Conservation (phyloP, 352 stramenopile genomes). For the Globisporangium iwayamae region DNA sequence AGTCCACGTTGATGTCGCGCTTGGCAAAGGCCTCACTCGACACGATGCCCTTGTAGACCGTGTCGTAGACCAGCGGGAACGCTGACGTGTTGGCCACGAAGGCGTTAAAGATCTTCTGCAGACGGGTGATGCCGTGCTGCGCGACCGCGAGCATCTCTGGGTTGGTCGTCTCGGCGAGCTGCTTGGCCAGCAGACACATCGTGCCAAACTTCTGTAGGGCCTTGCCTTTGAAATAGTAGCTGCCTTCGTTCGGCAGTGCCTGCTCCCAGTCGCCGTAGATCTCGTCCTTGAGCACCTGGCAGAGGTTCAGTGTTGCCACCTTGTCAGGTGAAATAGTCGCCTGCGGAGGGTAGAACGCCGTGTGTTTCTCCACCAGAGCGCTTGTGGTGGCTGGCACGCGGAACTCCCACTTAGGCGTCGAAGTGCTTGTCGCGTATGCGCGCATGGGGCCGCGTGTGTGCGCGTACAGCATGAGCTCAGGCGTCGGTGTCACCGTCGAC, state of each 20-base stretch:
- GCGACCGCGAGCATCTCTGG: conserved; percentile 44
- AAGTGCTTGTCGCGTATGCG: conserved; percentile 32
- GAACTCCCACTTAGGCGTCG: conserved; percentile 42
- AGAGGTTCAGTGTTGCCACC: conserved; percentile 34
- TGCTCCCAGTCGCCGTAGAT: conserved; percentile 63
- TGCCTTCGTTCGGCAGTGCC: conserved; percentile 50
- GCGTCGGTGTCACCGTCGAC: conserved; percentile 28
- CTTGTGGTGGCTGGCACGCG: conserved; percentile 34
- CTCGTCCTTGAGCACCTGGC: conserved; percentile 47
- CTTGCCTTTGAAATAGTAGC: conserved; percentile 87
- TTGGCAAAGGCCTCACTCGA: conserved; percentile 47
- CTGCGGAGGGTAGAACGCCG: conserved; percentile 45
- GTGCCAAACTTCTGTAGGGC: conserved; percentile 71
- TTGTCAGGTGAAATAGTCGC: conserved; percentile 29
- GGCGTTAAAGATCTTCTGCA: conserved; percentile 38
- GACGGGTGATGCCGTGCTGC: conserved; percentile 39
- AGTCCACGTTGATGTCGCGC: conserved; percentile 71
- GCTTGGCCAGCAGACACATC: conserved; percentile 68
- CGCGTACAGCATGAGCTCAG: conserved; percentile 58
- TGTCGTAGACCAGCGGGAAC: conserved; percentile 66
- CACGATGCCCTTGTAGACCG: conserved; percentile 64
- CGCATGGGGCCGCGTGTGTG: conserved; percentile 71
- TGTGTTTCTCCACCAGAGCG: conserved; percentile 38
- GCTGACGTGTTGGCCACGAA: conserved; percentile 44
- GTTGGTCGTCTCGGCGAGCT: conserved; percentile 54